A percentile compares a stretch with the other conserved stretches of the same genome.
These are phyloP conservation scores for Xylaria digitata DNA, from an alignment of 2,329 filamentous ascomycete species.

Conservation along the genomic window DNA sequence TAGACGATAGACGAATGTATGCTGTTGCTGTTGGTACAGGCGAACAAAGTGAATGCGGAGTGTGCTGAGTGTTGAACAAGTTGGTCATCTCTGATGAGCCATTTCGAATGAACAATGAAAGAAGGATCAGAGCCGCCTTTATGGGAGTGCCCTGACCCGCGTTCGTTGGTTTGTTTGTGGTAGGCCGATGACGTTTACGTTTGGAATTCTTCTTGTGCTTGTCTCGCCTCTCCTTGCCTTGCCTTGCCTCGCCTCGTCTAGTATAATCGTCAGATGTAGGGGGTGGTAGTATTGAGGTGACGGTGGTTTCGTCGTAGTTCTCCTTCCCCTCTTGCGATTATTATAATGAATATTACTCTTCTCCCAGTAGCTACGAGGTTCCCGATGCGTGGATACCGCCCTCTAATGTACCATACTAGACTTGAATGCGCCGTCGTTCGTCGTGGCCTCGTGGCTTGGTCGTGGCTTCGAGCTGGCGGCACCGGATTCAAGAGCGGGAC, in stretches of 20 bases:
- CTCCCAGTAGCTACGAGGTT: conserved; percentile 13
- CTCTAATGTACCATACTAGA: background rate
- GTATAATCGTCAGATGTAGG: conserved; percentile 7
- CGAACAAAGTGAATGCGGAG: conserved; percentile 24
- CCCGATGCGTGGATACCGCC: background rate
- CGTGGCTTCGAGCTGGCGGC: background rate
- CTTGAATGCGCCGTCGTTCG: background rate
- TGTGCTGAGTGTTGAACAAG: conserved; percentile 31
- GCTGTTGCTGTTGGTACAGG: conserved; percentile 30
- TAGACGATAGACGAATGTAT: conserved; percentile 9
- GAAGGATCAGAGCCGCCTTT: conserved; percentile 31
- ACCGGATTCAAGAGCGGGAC: background rate
- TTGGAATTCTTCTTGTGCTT: conserved; percentile 24
- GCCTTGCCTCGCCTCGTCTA: conserved; percentile 12
- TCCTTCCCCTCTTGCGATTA: background rate
- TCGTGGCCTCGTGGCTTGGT: background rate
- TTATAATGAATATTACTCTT: background rate
- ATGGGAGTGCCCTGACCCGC: conserved; percentile 23
- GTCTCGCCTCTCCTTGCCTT: conserved; percentile 21
- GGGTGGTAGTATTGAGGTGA: background rate
- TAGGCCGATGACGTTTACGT: conserved; percentile 10
- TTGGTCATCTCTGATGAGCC: conserved; percentile 45
- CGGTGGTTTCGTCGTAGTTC: conserved; percentile 17
- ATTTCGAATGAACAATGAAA: conserved; percentile 39
- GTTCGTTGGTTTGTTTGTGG: conserved; percentile 24